phyloP scores from a whole-genome alignment of 805 yeast species.

The Wickerhamomyces subpelliculosus region DNA sequence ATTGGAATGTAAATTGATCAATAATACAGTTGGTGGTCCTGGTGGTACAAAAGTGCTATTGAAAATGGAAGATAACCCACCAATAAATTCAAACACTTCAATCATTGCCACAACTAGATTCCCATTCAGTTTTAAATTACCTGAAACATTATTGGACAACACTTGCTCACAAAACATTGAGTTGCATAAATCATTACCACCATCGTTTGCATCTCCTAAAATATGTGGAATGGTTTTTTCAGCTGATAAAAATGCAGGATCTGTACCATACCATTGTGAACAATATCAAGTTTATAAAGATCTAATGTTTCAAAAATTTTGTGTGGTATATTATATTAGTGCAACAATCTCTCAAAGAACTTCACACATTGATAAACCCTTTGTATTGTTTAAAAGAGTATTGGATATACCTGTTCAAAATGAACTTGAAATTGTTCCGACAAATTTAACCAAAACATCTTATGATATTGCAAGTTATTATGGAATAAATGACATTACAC shows the following conservation, averaged over 20 bases:
- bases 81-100: too few relatives aligned
- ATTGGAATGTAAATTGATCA: constrained; percentile 3
- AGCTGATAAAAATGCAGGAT: constrained; percentile 11
- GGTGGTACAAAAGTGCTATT: background rate
- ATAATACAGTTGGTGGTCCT: background rate
- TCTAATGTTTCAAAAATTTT: constrained; percentile 4
- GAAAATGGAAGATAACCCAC: background rate
- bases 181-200: constrained; percentile 7
- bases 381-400: constrained; percentile 12
- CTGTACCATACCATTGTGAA: constrained; percentile 2
- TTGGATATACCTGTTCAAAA: constrained; percentile 11
- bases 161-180: background rate
- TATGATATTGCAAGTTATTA: background rate
- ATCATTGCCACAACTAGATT: background rate
- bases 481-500: background rate
- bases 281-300: constrained; percentile 2
- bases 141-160: background rate
- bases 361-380: too few relatives aligned
- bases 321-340: constrained; percentile 10
- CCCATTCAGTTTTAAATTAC: background rate
- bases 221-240: constrained; percentile 12
- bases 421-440: background rate
- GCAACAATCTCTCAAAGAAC: constrained; percentile 7
- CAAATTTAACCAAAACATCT: background rate
- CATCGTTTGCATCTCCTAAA: constrained; percentile 14